Conservation (phyloP, 306 rosid species). For the Cucumis hystrix region DNA sequence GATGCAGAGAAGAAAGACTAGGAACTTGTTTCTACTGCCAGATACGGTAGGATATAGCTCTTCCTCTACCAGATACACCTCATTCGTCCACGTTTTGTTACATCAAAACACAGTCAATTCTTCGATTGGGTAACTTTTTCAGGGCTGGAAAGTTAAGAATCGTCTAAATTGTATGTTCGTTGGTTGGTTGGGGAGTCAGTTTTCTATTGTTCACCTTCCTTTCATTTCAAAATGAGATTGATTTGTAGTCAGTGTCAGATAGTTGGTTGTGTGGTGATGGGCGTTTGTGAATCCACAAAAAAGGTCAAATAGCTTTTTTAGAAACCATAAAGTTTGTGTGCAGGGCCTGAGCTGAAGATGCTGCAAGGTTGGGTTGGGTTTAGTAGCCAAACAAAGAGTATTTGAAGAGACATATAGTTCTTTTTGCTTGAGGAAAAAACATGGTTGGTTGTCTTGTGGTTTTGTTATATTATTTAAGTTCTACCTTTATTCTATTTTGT, state of each 20-base stretch:
- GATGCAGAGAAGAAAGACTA: slow-evolving; percentile 32
- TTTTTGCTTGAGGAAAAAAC: neutral
- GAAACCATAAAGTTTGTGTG: neutral
- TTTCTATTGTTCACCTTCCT: neutral
- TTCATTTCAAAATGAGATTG: neutral
- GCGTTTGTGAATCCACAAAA: neutral
- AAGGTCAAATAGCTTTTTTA: neutral
- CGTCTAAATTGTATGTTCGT: neutral
- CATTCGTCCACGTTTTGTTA: neutral
- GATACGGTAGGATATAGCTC: neutral
- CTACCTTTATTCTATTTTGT: neutral
- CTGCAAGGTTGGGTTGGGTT: neutral
- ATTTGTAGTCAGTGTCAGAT: neutral
- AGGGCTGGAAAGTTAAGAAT: neutral
- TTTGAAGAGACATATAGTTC: neutral
- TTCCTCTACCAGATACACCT: neutral
- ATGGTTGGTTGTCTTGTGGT: neutral
- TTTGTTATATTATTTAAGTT: neutral
- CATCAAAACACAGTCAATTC: neutral
- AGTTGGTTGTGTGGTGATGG: neutral
- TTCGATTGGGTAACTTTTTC: neutral
- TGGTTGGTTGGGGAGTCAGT: neutral
- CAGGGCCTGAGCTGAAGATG: neutral
- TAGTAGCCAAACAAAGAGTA: slow-evolving; percentile 1
- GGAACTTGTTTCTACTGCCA: slow-evolving; percentile 36